Evolutionary conservation across 768 basidiomycete genomes (phyloP).

Genomic region (Coprinellus aureogranulatus): DNA sequence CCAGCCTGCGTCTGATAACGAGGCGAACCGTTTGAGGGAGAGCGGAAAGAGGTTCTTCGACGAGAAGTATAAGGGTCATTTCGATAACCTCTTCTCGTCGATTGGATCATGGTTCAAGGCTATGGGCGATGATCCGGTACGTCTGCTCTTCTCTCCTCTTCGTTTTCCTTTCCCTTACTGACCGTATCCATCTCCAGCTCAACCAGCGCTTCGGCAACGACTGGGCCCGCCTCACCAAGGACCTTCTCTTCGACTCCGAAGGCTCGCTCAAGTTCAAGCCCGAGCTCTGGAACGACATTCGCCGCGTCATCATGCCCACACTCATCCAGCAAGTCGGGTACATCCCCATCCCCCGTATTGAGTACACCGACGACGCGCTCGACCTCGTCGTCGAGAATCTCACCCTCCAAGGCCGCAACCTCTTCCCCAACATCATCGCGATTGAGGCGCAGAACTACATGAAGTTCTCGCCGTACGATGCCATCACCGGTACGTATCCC

Average conservation of each 20-base stretch:
- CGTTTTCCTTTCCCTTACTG: too few species aligned
- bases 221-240: constrained; percentile 75
- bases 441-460: constrained; percentile 79
- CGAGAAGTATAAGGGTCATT: constrained; percentile 61
- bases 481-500: constrained; percentile 24
- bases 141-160: constrained; percentile 9
- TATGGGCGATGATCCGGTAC: constrained; percentile 76
- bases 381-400: constrained; percentile 95
- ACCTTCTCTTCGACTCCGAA: constrained; percentile 79
- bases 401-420: constrained; percentile 80
- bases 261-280: constrained; percentile 88
- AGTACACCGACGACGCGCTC: constrained; percentile 83
- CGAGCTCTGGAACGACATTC: constrained; percentile 84
- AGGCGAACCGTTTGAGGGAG: constrained; percentile 64
- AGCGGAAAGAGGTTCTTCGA: constrained; percentile 78
- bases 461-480: constrained; percentile 78
- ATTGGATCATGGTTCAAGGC: constrained; percentile 78
- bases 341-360: constrained; percentile 88
- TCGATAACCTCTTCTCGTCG: constrained; percentile 74
- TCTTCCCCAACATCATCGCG: constrained; percentile 78
- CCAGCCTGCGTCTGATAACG: constrained; percentile 67
- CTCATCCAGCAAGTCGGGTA: constrained; percentile 78
- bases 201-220: constrained; percentile 82
- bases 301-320: constrained; percentile 76
- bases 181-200: constrained; percentile 24